Evolutionary conservation across 2,329 filamentous ascomycete genomes (phyloP).

Genomic region (Cyphellophora attinorum): DNA sequence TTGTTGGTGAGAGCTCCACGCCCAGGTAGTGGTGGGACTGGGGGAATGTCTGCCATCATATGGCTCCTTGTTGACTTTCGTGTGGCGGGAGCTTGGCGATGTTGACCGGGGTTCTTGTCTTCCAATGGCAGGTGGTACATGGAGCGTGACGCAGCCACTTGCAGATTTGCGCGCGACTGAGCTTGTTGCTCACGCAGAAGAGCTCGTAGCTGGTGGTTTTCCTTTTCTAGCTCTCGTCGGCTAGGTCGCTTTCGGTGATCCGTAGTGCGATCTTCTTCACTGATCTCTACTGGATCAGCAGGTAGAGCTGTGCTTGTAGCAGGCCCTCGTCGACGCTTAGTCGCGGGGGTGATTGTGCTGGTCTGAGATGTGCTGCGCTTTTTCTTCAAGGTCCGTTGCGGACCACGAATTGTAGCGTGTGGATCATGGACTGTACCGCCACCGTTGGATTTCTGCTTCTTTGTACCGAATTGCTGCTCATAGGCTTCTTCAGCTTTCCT

Average conservation of each 20-base stretch:
- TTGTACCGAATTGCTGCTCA: slow-evolving; percentile 17
- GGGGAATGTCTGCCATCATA: too few species aligned
- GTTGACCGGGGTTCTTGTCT: too few species aligned
- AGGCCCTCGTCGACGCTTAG: not conserved
- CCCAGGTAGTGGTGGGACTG: too few species aligned
- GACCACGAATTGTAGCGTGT: too few species aligned
- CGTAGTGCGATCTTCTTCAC: too few species aligned
- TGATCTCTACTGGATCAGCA: not conserved
- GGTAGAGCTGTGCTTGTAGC: not conserved
- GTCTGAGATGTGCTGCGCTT: slow-evolving; percentile 1
- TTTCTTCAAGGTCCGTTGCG: not conserved
- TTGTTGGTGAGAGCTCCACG: too few species aligned
- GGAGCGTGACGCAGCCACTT: not conserved
- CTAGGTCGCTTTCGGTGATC: slow-evolving; percentile 15
- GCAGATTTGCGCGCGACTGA: not conserved
- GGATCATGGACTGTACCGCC: not conserved
- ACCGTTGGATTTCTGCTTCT: slow-evolving; percentile 15
- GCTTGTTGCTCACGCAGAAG: slow-evolving; percentile 15
- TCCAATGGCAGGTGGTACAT: not conserved
- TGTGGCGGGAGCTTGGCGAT: too few species aligned
- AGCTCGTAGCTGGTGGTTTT: slow-evolving; percentile 18
- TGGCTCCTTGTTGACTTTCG: not conserved
- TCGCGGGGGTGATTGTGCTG: not conserved
- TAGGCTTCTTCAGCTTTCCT: slow-evolving; percentile 19
- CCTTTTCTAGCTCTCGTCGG: slow-evolving; percentile 16